Evolutionary conservation across 108 stramenopile genomes (phyloP), one percentile per base, ranked within the genome.

Genomic region (Skeletonema menzelii): DNA sequence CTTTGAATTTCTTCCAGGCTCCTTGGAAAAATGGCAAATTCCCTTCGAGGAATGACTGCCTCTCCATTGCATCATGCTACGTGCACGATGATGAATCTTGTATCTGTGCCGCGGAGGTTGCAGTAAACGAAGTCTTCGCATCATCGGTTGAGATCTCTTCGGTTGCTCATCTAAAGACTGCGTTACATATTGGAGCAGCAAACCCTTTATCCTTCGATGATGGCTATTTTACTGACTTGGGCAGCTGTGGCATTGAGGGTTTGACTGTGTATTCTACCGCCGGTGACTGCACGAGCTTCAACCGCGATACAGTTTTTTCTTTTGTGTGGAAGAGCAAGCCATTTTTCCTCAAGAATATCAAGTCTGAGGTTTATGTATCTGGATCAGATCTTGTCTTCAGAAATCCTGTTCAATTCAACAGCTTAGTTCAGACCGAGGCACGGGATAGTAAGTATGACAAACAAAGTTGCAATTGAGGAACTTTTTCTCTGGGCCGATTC

Each of bases 371-470:
- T 24, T 31, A 27, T 7, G 32, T 77, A 26, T 53, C 49, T 22
- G 67, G 72, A 15, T 28, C 26, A 32, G 34, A 55, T 31, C 31
- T 37, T 44, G 13, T 31, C 28, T 84, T 84, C 59, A 70, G 84
- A 13, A 84, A 84, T 49, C 76, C 84, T 12, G 61, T 64, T 5
- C 62, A 66, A 35, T 81, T 84, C 34, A 60, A 61, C 13, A 76
- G 64, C 42, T 19, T 85, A 17, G 46, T 44, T 31, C 69, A 77
- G 17, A 64, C 75, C 27, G 62, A 68, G 14, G 24, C 31, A 5
- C 53, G 76, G 5, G 81, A 82, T 56, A 8, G 40, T 42, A 42
- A 42, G 40, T 42, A 37, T 37, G 35, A 37, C 11, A 37, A 12
- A 12, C 35, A 37, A 0, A n/a, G 37, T 38, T 7, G 8, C 10